phyloP scores from a whole-genome alignment of 305 asterid genomes.

The Salvia sclarea region DNA sequence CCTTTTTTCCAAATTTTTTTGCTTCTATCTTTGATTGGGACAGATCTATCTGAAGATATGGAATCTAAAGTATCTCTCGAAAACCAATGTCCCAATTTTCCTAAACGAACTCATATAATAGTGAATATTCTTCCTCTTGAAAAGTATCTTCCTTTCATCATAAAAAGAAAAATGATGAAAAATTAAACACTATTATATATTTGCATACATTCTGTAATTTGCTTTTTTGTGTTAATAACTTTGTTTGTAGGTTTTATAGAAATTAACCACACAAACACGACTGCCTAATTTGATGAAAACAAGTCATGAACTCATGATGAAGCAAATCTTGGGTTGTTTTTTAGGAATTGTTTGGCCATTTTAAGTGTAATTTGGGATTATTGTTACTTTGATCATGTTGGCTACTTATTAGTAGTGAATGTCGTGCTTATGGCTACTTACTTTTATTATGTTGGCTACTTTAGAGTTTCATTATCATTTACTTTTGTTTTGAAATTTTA shows the following conservation, averaged over 20 bases:
- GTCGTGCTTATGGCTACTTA: background rate
- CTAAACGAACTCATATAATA: background rate
- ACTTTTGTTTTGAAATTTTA: too few relatives aligned
- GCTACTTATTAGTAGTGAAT: background rate
- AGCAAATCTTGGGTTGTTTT: background rate
- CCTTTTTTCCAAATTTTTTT: background rate
- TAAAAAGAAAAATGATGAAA: background rate
- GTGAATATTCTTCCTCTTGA: slow-evolving; percentile 30
- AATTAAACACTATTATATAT: background rate
- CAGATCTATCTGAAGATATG: slow-evolving; percentile 24
- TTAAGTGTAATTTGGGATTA: background rate
- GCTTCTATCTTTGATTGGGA: slow-evolving; percentile 32
- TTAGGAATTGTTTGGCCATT: slow-evolving; percentile 13
- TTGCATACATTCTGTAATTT: background rate
- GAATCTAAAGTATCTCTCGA: slow-evolving; percentile 39
- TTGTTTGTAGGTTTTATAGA: background rate
- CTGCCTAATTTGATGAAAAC: slow-evolving; percentile 9
- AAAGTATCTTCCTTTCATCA: slow-evolving; percentile 19
- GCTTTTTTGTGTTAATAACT: background rate
- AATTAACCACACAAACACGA: slow-evolving; percentile 5
- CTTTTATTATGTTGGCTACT: background rate
- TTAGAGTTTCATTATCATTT: background rate
- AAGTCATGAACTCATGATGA: background rate
- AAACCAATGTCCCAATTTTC: slow-evolving; percentile 29
- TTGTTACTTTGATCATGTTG: background rate